A percentile compares a stretch with the other conserved stretches of the same genome.
Conservation (phyloP, 1,284 basidiomycete genomes). For the Ustilago bromivora region DNA sequence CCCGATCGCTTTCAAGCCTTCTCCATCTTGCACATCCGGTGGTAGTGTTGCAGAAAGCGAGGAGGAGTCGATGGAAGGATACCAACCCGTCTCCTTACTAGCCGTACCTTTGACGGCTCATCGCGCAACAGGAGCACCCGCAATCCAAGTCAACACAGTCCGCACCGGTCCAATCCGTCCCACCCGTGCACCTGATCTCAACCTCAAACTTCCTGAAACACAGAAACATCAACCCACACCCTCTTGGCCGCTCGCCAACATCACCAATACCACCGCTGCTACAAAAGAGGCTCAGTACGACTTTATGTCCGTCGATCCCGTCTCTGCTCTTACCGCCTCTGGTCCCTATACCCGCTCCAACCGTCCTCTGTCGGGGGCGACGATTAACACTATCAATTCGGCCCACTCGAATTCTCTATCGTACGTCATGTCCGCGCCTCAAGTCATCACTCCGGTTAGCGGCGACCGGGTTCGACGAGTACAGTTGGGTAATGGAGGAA, state of each 20-base stretch:
- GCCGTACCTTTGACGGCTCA: slow-evolving; percentile 35
- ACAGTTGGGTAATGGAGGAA: slow-evolving; percentile 48
- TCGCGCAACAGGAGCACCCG: slow-evolving; percentile 32
- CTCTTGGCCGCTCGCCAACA: slow-evolving; percentile 31
- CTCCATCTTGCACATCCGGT: background rate
- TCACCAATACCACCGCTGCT: background rate
- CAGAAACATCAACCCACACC: slow-evolving; percentile 14
- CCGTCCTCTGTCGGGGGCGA: slow-evolving; percentile 28
- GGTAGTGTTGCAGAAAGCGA: background rate
- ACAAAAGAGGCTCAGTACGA: slow-evolving; percentile 11
- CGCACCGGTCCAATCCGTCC: slow-evolving; percentile 36
- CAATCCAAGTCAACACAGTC: slow-evolving; percentile 31
- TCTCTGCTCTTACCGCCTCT: slow-evolving; percentile 21
- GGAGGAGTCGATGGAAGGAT: background rate
- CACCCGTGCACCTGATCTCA: slow-evolving; percentile 48
- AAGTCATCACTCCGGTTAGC: slow-evolving; percentile 47
- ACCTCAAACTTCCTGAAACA: slow-evolving; percentile 38
- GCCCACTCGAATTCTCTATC: slow-evolving; percentile 25
- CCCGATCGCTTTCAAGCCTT: slow-evolving; percentile 49
- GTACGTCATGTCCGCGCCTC: slow-evolving; percentile 49
- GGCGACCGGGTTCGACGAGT: slow-evolving; percentile 38
- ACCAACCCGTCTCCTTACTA: slow-evolving; percentile 11
- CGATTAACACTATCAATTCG: slow-evolving; percentile 42
- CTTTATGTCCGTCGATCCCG: slow-evolving; percentile 56
- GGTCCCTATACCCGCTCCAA: slow-evolving; percentile 21